A percentile compares a stretch with the other conserved stretches of the same genome.
These are phyloP conservation scores for Klebsormidium nitens DNA, from an alignment of 139 green algal species.

Conservation along the genomic window DNA sequence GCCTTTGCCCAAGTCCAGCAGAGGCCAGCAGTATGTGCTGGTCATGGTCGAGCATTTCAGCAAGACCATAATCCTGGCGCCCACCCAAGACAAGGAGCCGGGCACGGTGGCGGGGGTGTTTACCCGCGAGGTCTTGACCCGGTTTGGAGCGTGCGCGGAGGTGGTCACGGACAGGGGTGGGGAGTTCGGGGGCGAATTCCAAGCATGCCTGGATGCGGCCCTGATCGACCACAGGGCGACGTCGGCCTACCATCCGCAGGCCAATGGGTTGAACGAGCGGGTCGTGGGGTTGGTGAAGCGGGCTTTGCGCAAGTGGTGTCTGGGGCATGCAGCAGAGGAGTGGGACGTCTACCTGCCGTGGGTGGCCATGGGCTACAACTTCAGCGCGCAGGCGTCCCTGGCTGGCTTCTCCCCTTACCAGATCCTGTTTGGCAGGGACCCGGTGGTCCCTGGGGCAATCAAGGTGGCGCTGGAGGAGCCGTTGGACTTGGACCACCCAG, in stretches of 20 bases:
- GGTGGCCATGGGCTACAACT: slow-evolving; percentile 40
- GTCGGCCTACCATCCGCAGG: slow-evolving; percentile 25
- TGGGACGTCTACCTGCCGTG: slow-evolving; percentile 29
- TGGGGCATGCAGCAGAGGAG: not conserved
- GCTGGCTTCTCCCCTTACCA: slow-evolving; percentile 18
- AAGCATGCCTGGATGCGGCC: slow-evolving; percentile 4
- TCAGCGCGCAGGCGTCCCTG: slow-evolving; percentile 17
- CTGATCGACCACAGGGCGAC: slow-evolving; percentile 39
- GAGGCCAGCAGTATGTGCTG: not conserved
- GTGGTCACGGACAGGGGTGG: slow-evolving; percentile 37
- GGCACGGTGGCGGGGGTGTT: slow-evolving; percentile 8
- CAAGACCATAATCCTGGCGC: slow-evolving; percentile 7
- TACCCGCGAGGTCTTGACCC: slow-evolving; percentile 9
- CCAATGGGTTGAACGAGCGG: slow-evolving; percentile 32
- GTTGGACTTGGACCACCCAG: not conserved
- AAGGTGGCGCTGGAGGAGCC: too few relatives aligned
- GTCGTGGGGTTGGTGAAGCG: slow-evolving; percentile 28
- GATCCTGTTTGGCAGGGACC: slow-evolving; percentile 18
- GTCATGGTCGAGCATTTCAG: slow-evolving; percentile 17
- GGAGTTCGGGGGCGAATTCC: slow-evolving; percentile 39
- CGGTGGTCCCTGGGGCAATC: too few relatives aligned
- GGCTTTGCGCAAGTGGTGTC: slow-evolving; percentile 30
- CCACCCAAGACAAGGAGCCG: not conserved
- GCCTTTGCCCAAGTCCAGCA: too few relatives aligned
- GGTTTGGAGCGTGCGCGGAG: slow-evolving; percentile 27